Percentiles rank a stretch among this genome's conserved stretches.
Conservation (phyloP, 306 rosid species). For the Cotoneaster glaucophyllus region DNA sequence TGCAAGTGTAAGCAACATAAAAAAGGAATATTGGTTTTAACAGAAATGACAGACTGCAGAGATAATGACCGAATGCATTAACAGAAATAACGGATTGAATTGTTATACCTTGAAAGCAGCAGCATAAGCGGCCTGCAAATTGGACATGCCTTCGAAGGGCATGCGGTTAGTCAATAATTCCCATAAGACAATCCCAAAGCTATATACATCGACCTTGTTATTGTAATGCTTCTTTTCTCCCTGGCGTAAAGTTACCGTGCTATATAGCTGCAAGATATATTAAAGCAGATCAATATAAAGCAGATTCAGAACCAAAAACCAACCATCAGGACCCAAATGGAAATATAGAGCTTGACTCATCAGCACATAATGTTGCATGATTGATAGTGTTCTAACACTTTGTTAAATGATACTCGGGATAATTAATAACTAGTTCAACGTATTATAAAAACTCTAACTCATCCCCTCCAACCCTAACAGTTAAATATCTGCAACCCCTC, state of each 20-base stretch:
- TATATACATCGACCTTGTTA: constrained; percentile 94
- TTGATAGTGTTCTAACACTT: neutral
- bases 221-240: constrained; percentile 99
- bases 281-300: constrained; percentile 1
- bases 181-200: constrained; percentile 98
- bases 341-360: neutral
- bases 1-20: neutral
- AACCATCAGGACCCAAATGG: neutral
- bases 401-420: neutral
- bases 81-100: neutral
- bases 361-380: neutral
- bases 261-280: constrained; percentile 57
- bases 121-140: constrained; percentile 98
- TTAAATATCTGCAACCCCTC: no score
- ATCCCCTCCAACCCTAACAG: neutral
- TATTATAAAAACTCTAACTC: neutral
- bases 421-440: neutral
- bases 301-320: neutral
- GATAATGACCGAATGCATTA: neutral
- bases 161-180: constrained; percentile 92
- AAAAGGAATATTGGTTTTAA: neutral
- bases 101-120: constrained; percentile 92
- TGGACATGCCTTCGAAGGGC: constrained; percentile 99
- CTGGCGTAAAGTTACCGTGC: constrained; percentile 93
- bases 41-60: constrained; percentile 1